Conservation (phyloP, 1,284 basidiomycete species). For the Fomitiporia mediterranea region DNA sequence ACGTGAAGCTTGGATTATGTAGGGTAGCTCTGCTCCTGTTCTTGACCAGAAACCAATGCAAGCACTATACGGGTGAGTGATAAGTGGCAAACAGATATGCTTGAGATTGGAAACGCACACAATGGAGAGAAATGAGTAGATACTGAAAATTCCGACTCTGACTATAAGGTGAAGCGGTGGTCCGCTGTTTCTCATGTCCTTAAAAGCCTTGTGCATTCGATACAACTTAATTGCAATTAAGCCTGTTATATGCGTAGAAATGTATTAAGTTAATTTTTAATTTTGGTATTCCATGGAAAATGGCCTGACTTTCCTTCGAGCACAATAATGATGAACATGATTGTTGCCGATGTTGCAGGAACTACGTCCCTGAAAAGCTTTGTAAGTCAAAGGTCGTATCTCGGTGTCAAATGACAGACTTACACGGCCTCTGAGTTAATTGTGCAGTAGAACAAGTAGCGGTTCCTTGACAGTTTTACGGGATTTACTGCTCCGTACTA, state of each 20-base stretch:
- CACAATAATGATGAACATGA: slow-evolving; percentile 6
- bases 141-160: slow-evolving; percentile 13
- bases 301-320: slow-evolving; percentile 8
- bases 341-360: slow-evolving; percentile 4
- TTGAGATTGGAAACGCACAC: slow-evolving; percentile 5
- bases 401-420: neutral
- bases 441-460: slow-evolving; percentile 16
- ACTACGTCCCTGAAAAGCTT: slow-evolving; percentile 6
- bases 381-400: neutral
- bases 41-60: slow-evolving; percentile 17
- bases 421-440: slow-evolving; percentile 14
- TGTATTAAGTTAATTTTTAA: too few relatives aligned
- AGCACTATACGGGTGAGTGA: neutral
- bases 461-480: slow-evolving; percentile 1
- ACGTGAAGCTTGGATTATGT: slow-evolving; percentile 19
- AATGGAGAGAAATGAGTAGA: slow-evolving; percentile 13
- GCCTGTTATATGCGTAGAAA: neutral
- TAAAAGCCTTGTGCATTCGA: slow-evolving; percentile 4
- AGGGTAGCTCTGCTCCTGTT: slow-evolving; percentile 10
- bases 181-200: neutral
- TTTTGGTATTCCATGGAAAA: too few relatives aligned
- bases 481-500: slow-evolving; percentile 10
- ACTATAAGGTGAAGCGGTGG: slow-evolving; percentile 5
- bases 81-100: too few relatives aligned
- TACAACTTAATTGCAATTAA: slow-evolving; percentile 14